Evolutionary conservation across 805 yeast genomes (phyloP), one percentile per base, ranked within the genome.

Genomic region (Yarrowia bubula): DNA sequence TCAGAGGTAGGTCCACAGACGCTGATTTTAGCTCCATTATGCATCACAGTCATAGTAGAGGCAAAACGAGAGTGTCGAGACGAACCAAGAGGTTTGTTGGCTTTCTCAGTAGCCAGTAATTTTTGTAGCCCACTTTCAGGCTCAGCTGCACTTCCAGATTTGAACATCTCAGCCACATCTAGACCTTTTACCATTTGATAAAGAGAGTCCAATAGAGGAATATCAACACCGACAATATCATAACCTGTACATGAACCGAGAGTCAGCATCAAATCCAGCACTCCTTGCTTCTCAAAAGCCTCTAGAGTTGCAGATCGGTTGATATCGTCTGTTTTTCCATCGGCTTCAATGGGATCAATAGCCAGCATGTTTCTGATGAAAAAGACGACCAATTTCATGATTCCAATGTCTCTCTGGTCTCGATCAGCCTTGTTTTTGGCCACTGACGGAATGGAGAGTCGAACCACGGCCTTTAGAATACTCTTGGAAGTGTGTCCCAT

Each of bases 361-460:
- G 85, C 81, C 8, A 89, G 76, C n/a, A 95, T 70, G 73, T 95
- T 95, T 68, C 96, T 81, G 68, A 92, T 81, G 71, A 95, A 84
- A 60, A 84, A 84, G 14, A 92, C 75, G 32, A 88, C 90, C 66
- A 93, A 79, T 65, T 87, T 84, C 55, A 95, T 74, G 13, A 92
- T 82, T 48, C 86, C 86, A 66, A 85, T 85, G 69, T 92, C 98
- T 41, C 90, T 78, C 0, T 85, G 79, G 2, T 84, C 84, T 67
- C 98, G 81, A 18, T 87, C 86, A 1, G 75, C 74, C 43, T 58
- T 55, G 32, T 64, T 37, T 47, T 51, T 51, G 64, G 61, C 63
- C 18, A 71, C 50, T 0, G 87, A 81, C 0, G 89, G 88, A 9
- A 88, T 75, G 0, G 89, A 88, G 41, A 93, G 71, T 55, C 93